Evolutionary conservation across 176 grass and related monocot species (phyloP).

Genomic region (Triticum turgidum): DNA sequence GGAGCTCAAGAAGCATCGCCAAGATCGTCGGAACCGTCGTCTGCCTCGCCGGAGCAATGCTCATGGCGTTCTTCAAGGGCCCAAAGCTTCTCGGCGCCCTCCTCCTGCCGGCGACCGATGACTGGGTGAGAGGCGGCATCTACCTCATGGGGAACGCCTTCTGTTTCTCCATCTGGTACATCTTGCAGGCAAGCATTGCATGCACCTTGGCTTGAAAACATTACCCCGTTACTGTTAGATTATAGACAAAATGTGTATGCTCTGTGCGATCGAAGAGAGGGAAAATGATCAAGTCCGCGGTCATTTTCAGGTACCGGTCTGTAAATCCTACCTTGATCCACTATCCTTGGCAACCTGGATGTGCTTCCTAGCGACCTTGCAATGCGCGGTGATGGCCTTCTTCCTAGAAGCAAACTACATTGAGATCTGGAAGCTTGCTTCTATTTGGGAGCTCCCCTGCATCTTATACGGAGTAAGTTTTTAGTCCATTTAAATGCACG

Average conservation of each 20-base stretch:
- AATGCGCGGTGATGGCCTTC: constrained; percentile 43
- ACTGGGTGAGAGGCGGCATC: constrained; percentile 53
- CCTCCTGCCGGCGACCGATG: background rate
- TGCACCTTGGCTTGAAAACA: background rate
- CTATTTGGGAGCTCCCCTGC: constrained; percentile 54
- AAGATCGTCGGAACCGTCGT: constrained; percentile 57
- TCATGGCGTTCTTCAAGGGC: constrained; percentile 68
- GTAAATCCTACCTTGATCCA: constrained; percentile 51
- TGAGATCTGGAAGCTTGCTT: constrained; percentile 49
- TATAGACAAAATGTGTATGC: background rate
- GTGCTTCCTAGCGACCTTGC: constrained; percentile 67
- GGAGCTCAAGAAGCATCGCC: constrained; percentile 39
- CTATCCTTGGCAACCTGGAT: constrained; percentile 64
- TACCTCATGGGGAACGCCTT: constrained; percentile 42
- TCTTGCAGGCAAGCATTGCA: constrained; percentile 48
- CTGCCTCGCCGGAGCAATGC: constrained; percentile 59
- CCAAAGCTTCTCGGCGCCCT: constrained; percentile 36
- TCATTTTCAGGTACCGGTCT: constrained; percentile 47
- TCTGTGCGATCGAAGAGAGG: background rate
- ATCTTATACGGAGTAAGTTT: constrained; percentile 59
- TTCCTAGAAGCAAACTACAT: constrained; percentile 46
- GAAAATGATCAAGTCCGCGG: background rate
- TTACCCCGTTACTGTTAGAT: background rate
- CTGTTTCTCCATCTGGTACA: constrained; percentile 62
- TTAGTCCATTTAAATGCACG: background rate